phyloP scores from a whole-genome alignment of 768 basidiomycete genomes.

The Boletus reticulatus region DNA sequence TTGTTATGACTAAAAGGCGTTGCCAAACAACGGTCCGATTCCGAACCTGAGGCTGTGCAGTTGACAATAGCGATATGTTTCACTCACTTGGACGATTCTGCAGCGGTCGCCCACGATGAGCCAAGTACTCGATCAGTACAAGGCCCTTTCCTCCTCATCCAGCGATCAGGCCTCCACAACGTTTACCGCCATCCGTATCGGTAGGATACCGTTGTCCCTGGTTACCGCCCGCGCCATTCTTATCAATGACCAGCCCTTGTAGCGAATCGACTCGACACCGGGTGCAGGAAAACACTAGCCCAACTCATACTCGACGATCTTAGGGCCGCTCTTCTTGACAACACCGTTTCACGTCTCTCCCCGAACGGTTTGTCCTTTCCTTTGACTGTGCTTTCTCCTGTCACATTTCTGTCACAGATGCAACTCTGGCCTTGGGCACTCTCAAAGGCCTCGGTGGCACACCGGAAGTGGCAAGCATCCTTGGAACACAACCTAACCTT shows the following conservation, averaged over 20 bases:
- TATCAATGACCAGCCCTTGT: slow-evolving; percentile 11
- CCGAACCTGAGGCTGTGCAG: slow-evolving; percentile 15
- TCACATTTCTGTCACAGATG: slow-evolving; percentile 44
- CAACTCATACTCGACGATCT: slow-evolving; percentile 61
- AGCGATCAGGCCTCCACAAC: slow-evolving; percentile 1
- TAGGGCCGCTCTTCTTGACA: slow-evolving; percentile 31
- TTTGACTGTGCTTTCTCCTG: not conserved
- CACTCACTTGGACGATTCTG: not conserved
- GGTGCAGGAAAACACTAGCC: slow-evolving; percentile 54
- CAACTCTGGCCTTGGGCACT: slow-evolving; percentile 61
- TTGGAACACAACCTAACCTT: slow-evolving; percentile 56
- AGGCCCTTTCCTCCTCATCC: slow-evolving; percentile 13
- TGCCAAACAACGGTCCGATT: slow-evolving; percentile 17
- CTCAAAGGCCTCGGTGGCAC: slow-evolving; percentile 76
- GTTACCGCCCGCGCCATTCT: slow-evolving; percentile 7
- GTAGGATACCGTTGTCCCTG: slow-evolving; percentile 9
- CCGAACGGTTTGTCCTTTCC: slow-evolving; percentile 47
- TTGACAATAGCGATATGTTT: slow-evolving; percentile 1
- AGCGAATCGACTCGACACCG: slow-evolving; percentile 31
- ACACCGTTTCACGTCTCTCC: slow-evolving; percentile 48
- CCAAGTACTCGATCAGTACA: slow-evolving; percentile 16
- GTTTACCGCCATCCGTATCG: slow-evolving; percentile 14
- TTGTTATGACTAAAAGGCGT: slow-evolving; percentile 18
- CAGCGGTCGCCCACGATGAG: slow-evolving; percentile 14
- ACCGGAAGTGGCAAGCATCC: slow-evolving; percentile 61